Percentiles rank a stretch among this genome's conserved stretches.
phyloP scores from a whole-genome alignment of 176 grass and related monocot genomes.

The Avena sativa region DNA sequence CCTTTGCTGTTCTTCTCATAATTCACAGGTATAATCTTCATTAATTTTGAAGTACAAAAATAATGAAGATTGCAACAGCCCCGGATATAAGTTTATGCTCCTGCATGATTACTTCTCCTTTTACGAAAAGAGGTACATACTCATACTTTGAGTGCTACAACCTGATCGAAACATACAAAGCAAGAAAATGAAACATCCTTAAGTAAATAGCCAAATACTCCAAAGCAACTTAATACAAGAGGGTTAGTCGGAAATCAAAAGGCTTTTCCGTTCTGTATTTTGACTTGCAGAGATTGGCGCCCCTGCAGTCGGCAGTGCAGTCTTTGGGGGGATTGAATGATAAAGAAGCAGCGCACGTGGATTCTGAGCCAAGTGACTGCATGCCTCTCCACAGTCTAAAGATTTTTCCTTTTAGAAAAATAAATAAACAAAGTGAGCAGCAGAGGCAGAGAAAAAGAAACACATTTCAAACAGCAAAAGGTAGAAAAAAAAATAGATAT shows the following conservation, averaged over 20 bases:
- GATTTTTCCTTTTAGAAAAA: slow-evolving; percentile 49
- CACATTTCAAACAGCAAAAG: slow-evolving; percentile 48
- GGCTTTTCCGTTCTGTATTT: slow-evolving; percentile 27
- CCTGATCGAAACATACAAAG: neutral
- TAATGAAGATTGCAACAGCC: neutral
- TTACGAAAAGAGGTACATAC: neutral
- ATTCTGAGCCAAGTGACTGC: slow-evolving; percentile 81
- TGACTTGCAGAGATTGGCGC: slow-evolving; percentile 55
- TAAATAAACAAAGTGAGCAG: slow-evolving; percentile 19
- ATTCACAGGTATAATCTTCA: neutral
- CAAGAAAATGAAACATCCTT: neutral
- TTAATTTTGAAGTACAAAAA: neutral
- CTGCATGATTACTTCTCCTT: slow-evolving; percentile 9
- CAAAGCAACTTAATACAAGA: neutral
- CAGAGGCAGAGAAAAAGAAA: slow-evolving; percentile 39
- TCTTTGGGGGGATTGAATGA: slow-evolving; percentile 80
- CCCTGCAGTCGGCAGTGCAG: slow-evolving; percentile 48
- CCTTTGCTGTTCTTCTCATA: slow-evolving; percentile 31
- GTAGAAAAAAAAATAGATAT: neutral
- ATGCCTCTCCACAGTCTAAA: slow-evolving; percentile 70
- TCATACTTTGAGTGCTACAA: slow-evolving; percentile 6
- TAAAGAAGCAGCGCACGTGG: slow-evolving; percentile 96
- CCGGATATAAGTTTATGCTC: neutral
- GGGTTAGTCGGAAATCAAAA: neutral
- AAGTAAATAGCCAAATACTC: neutral